Evolutionary conservation across 805 yeast species (phyloP), one percentile per base, ranked within the genome.

Genomic region (Nakazawaea pomicola): DNA sequence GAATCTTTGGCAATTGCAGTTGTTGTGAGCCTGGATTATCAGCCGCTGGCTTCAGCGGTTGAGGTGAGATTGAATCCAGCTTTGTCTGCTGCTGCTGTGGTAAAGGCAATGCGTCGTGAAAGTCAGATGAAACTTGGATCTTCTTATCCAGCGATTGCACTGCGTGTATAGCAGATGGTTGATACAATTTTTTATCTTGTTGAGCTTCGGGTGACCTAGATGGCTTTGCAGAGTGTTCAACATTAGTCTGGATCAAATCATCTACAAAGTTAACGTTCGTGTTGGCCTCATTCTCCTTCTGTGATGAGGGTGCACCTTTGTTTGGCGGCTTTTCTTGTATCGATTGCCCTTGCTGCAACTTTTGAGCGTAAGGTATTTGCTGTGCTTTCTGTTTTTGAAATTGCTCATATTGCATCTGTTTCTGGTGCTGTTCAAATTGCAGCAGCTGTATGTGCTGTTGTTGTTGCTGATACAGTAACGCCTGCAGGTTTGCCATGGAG

Each of bases 101-200:
- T 31, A 40, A n/a, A 33, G 24, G 33, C 18, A 21, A 42, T 7
- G 24, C n/a, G n/a, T n/a, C n/a, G n/a, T n/a, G n/a, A n/a, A n/a
- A n/a, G n/a, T n/a, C n/a, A n/a, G n/a, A n/a, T n/a, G n/a, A n/a
- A n/a, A n/a, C n/a, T n/a, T n/a, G n/a, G n/a, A n/a, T n/a, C n/a
- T n/a, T n/a, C n/a, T n/a, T n/a, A n/a, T n/a, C n/a, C n/a, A n/a
- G n/a, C n/a, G n/a, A n/a, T n/a, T n/a, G 20, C 18, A 16, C 15
- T 11, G 38, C 9, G 7, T 21, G 36, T 5, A 33, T 20, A 4
- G 11, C 29, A 8, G 28, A 23, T 8, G 36, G 29, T 23, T 33
- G 36, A 23, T 23, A 33, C 10, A 35, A n/a, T n/a, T n/a, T 25
- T 17, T 27, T 30, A 4, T 17, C 18, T 18, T 10, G 31, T n/a